Conservation (phyloP, 2,329 filamentous ascomycete genomes). For the Stagonosporopsis vannaccii region DNA sequence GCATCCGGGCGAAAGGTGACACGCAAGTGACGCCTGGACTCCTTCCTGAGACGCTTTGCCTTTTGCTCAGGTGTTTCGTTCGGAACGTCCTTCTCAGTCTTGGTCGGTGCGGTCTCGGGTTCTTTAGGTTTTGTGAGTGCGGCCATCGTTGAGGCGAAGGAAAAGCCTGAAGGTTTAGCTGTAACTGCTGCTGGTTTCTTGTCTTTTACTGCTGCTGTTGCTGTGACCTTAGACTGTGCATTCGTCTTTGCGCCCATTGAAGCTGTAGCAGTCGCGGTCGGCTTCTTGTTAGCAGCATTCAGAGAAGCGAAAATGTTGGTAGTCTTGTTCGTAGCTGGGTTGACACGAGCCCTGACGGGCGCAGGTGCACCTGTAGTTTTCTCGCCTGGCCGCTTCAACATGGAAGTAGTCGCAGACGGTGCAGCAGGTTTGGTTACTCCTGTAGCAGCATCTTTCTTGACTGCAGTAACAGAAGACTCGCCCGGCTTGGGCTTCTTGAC, state of each 20-base stretch:
- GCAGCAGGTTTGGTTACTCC: conserved; percentile 21
- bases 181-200: conserved; percentile 38
- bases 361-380: conserved; percentile 34
- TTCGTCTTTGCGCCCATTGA: conserved; percentile 32
- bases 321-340: conserved; percentile 53
- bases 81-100: conserved; percentile 61
- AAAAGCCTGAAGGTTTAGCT: conserved; percentile 44
- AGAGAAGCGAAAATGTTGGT: conserved; percentile 56
- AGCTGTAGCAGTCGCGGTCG: conserved; percentile 31
- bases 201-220: conserved; percentile 28
- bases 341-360: conserved; percentile 42
- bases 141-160: conserved; percentile 52
- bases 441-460: conserved; percentile 28
- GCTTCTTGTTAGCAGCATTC: conserved; percentile 56
- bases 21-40: conserved; percentile 72
- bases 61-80: conserved; percentile 73
- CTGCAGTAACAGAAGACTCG: conserved; percentile 23
- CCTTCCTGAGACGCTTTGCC: conserved; percentile 73
- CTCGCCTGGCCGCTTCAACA: conserved; percentile 41
- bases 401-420: conserved; percentile 15
- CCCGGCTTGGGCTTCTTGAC: conserved; percentile 42
- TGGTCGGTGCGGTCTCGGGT: conserved; percentile 54
- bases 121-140: conserved; percentile 62
- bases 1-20: conserved; percentile 75
- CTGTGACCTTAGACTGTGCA: conserved; percentile 36